Evolutionary conservation across 179 eudicot genomes (phyloP).

Genomic region (Vitellaria paradoxa): DNA sequence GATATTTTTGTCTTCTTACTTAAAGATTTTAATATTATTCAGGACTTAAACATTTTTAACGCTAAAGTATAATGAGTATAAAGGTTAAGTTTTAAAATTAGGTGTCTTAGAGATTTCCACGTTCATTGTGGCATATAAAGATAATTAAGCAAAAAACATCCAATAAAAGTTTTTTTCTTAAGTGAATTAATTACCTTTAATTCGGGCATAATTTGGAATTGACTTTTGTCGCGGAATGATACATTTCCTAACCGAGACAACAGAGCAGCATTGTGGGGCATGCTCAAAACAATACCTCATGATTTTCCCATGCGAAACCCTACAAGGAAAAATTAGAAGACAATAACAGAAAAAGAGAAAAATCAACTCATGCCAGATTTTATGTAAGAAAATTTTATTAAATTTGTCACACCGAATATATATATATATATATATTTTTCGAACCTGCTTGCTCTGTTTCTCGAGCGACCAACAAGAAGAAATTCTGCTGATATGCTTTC

Average conservation of each 20-base stretch:
- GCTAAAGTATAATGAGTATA: too few relatives aligned
- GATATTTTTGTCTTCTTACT: too few relatives aligned
- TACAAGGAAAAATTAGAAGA: background rate
- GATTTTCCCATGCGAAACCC: slow-evolving; percentile 22
- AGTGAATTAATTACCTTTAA: slow-evolving; percentile 18
- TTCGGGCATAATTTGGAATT: slow-evolving; percentile 7
- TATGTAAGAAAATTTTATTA: too few relatives aligned
- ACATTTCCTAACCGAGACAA: slow-evolving; percentile 48
- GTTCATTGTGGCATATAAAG: too few relatives aligned
- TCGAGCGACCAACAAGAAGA: slow-evolving; percentile 51
- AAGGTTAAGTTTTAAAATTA: too few relatives aligned
- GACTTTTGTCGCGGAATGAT: slow-evolving; percentile 13
- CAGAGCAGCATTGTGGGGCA: slow-evolving; percentile 69
- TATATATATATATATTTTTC: background rate
- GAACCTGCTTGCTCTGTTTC: slow-evolving; percentile 38
- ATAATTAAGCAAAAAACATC: too few relatives aligned
- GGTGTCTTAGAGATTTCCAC: too few relatives aligned
- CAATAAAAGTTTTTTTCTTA: background rate
- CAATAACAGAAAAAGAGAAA: background rate
- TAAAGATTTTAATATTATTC: too few relatives aligned
- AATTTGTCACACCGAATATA: too few relatives aligned
- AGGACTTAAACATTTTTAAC: too few relatives aligned
- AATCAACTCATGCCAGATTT: too few relatives aligned
- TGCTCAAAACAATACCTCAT: slow-evolving; percentile 46
- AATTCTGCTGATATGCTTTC: slow-evolving; percentile 47